These are phyloP conservation scores for Clavulina sp. DNA, from an alignment of 768 basidiomycete genomes.

Conservation along the genomic window DNA sequence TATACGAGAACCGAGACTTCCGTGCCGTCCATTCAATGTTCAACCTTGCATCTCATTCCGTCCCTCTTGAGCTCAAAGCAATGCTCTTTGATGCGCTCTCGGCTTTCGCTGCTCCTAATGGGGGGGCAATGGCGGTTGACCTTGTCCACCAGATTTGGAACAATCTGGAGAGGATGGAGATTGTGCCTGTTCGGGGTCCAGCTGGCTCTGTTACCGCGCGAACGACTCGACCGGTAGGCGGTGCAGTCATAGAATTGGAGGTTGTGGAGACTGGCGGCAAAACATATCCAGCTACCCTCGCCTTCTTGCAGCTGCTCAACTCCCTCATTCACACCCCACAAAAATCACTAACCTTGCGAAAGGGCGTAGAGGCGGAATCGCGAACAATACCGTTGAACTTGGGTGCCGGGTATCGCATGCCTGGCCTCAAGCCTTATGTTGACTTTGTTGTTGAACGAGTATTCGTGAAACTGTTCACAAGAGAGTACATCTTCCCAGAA, in stretches of 20 bases:
- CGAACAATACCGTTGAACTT: constrained; percentile 66
- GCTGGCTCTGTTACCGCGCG: constrained; percentile 32
- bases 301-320: constrained; percentile 68
- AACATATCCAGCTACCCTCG: constrained; percentile 75
- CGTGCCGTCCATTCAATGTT: constrained; percentile 68
- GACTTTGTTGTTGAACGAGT: constrained; percentile 84
- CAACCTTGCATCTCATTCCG: constrained; percentile 54
- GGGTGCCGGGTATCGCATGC: constrained; percentile 62
- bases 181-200: constrained; percentile 18
- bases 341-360: constrained; percentile 42
- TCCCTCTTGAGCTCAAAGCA: constrained; percentile 86
- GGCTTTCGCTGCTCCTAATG: constrained; percentile 70
- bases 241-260: constrained; percentile 75
- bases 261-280: constrained; percentile 65
- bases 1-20: constrained; percentile 60
- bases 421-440: constrained; percentile 67
- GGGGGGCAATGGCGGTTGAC: constrained; percentile 52
- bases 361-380: constrained; percentile 38
- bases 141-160: constrained; percentile 72
- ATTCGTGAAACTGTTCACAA: constrained; percentile 52
- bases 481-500: constrained; percentile 56
- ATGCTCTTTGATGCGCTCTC: constrained; percentile 64
- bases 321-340: constrained; percentile 75
- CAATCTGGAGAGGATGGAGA: constrained; percentile 67
- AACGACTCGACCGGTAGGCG: constrained; percentile 39